These are phyloP conservation scores for Spatholobus suberectus DNA, from an alignment of 306 rosid genomes.

Conservation along the genomic window DNA sequence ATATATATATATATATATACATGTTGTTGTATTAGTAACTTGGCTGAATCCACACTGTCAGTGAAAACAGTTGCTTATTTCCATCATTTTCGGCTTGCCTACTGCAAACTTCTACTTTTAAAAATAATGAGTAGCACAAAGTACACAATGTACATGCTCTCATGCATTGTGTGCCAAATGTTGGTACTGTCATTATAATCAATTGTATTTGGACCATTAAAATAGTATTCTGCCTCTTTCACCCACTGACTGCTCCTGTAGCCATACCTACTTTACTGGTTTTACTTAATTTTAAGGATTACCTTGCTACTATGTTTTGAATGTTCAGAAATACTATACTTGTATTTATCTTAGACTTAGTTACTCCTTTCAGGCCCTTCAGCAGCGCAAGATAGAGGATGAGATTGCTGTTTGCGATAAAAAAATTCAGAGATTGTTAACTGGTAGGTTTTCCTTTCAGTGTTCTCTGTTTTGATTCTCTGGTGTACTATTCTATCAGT, in stretches of 20 bases:
- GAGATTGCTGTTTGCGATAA: constrained; percentile 70
- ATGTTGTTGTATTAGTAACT: constrained; percentile 12
- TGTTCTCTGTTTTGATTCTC: constrained; percentile 22
- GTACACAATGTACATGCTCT: constrained; percentile 7
- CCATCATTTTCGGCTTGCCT: constrained; percentile 6
- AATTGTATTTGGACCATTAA: constrained; percentile 12
- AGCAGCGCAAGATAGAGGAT: constrained; percentile 68
- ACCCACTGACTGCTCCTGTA: neutral
- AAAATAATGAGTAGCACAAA: constrained; percentile 4
- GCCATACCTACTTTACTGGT: constrained; percentile 8
- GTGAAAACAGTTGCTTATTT: neutral
- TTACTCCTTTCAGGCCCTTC: constrained; percentile 66
- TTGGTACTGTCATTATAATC: neutral
- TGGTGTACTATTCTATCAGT: neutral
- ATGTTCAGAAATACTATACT: constrained; percentile 19
- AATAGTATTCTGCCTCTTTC: constrained; percentile 21
- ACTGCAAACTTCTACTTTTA: neutral
- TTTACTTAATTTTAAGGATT: constrained; percentile 12
- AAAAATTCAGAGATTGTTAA: constrained; percentile 60
- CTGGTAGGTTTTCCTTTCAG: constrained; percentile 51
- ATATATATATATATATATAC: neutral
- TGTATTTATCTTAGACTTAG: constrained; percentile 24
- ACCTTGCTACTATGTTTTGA: constrained; percentile 28
- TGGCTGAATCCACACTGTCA: neutral
- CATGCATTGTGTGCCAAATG: neutral